These are phyloP conservation scores for Phlegmacium glaucopus DNA, from an alignment of 768 basidiomycete species.

Conservation along the genomic window DNA sequence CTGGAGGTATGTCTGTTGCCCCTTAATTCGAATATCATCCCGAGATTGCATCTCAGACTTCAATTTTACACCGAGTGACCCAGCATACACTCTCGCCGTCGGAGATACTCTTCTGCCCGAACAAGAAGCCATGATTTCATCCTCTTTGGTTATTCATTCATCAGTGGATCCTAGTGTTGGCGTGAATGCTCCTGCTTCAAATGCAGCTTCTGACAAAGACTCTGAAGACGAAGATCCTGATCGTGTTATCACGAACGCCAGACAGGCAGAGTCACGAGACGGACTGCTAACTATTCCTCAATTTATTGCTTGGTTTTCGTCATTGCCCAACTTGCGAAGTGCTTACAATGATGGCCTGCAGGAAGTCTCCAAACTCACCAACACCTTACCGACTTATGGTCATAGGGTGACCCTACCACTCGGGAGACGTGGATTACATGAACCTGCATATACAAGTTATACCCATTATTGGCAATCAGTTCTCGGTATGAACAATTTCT, in stretches of 20 bases:
- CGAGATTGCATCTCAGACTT: constrained; percentile 56
- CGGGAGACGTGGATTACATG: constrained; percentile 51
- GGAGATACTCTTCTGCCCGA: constrained; percentile 51
- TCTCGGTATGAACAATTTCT: constrained; percentile 47
- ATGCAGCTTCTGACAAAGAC: constrained; percentile 36
- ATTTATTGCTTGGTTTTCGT: constrained; percentile 46
- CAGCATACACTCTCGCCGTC: constrained; percentile 76
- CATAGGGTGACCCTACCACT: constrained; percentile 37
- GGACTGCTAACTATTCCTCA: constrained; percentile 65
- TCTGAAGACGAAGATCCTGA: constrained; percentile 62
- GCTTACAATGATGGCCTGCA: constrained; percentile 61
- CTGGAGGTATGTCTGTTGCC: constrained; percentile 59
- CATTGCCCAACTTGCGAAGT: constrained; percentile 46
- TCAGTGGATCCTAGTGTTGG: constrained; percentile 63
- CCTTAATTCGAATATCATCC: background rate
- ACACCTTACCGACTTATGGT: constrained; percentile 44
- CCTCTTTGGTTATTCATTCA: constrained; percentile 70
- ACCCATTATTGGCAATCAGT: constrained; percentile 85
- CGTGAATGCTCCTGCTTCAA: constrained; percentile 13
- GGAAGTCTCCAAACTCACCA: constrained; percentile 12
- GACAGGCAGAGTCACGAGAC: constrained; percentile 54
- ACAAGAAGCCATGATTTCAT: constrained; percentile 49
- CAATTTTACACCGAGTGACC: constrained; percentile 82
- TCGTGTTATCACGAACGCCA: constrained; percentile 69
- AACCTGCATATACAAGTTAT: constrained; percentile 87